Evolutionary conservation across 306 rosid genomes (phyloP), one percentile per base, ranked within the genome.

Genomic region (Sesbania bispinosa): DNA sequence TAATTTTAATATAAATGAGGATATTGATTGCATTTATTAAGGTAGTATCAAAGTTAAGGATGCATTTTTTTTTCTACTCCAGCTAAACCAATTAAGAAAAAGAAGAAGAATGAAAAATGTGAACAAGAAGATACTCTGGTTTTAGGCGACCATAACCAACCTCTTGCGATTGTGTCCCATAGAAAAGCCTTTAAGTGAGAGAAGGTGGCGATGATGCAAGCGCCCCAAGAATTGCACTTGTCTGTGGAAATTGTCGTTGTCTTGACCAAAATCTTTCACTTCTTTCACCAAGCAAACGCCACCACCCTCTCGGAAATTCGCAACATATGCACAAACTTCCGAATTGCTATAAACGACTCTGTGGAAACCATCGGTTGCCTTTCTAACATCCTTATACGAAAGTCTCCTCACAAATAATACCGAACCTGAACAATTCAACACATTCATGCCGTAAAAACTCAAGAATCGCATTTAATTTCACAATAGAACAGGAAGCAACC

Each of bases 201-300:
- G 96, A 79, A 93, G 86, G 76, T 93, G 98, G 52, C 97, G 97
- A 76, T 93, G 98, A 77, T 89, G 97, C 88, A 93, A 81, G 29
- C 90, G 88, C 39, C 90, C 93, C 74, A 93, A 79, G 77, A 85
- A 87, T 60, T 93, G 96, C 32, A 93, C 90, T 69, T 93, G 88
- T 32, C 78, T 80, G 75, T 36, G 79, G 82, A 93, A 93, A 67
- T 24, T 71, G 30, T 83, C 87, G 21, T 80, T 72, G 50, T 57
- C 81, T 63, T 82, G 86, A 45, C 74, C 80, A 65, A 67, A 77
- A 61, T 57, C 89, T 66, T 77, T 81, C 51, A 81, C 63, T 78
- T 93, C 98, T 81, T 86, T 93, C 23, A 93, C 86, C 87, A 90
- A 82, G 52, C 78, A 84, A 76, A 83, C 79, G 15, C 90, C 76